These are phyloP conservation scores for Niebla homalea DNA, from an alignment of 495 filamentous ascomycete species.

Conservation along the genomic window DNA sequence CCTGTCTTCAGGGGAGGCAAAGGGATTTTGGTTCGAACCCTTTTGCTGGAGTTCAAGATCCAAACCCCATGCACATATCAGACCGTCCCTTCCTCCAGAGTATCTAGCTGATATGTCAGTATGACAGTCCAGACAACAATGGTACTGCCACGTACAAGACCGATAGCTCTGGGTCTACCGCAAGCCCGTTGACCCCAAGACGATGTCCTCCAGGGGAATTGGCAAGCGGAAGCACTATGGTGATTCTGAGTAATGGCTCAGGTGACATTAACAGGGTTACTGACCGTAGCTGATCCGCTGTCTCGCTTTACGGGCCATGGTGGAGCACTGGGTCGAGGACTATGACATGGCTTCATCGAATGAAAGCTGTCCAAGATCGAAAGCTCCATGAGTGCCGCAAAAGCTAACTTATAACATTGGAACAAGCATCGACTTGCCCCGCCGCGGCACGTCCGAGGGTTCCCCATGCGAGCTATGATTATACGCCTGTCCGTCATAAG, in stretches of 20 bases:
- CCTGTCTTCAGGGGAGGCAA: slow-evolving; percentile 18
- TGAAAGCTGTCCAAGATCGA: too few relatives aligned
- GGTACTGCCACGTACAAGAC: slow-evolving; percentile 57
- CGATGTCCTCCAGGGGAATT: slow-evolving; percentile 84
- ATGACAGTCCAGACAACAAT: slow-evolving; percentile 1
- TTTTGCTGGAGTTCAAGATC: slow-evolving; percentile 37
- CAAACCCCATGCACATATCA: slow-evolving; percentile 91
- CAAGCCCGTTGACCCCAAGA: slow-evolving; percentile 85
- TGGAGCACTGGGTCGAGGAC: background rate
- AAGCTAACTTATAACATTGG: too few relatives aligned
- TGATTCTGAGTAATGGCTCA: background rate
- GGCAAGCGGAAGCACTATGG: slow-evolving; percentile 77
- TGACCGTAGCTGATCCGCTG: slow-evolving; percentile 45
- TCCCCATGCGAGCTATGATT: too few relatives aligned
- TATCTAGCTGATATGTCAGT: slow-evolving; percentile 45
- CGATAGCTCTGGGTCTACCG: slow-evolving; percentile 68
- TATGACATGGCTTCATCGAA: background rate
- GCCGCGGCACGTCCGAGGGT: too few relatives aligned
- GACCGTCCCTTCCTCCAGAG: slow-evolving; percentile 88
- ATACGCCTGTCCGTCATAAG: too few relatives aligned
- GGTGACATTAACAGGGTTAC: slow-evolving; percentile 16
- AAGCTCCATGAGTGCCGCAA: too few relatives aligned
- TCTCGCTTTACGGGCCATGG: slow-evolving; percentile 31
- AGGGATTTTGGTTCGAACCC: slow-evolving; percentile 14
- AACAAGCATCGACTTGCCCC: too few relatives aligned